These are phyloP conservation scores for Aspergillus pseudoterreus DNA, from an alignment of 2,329 filamentous ascomycete species.

Conservation along the genomic window DNA sequence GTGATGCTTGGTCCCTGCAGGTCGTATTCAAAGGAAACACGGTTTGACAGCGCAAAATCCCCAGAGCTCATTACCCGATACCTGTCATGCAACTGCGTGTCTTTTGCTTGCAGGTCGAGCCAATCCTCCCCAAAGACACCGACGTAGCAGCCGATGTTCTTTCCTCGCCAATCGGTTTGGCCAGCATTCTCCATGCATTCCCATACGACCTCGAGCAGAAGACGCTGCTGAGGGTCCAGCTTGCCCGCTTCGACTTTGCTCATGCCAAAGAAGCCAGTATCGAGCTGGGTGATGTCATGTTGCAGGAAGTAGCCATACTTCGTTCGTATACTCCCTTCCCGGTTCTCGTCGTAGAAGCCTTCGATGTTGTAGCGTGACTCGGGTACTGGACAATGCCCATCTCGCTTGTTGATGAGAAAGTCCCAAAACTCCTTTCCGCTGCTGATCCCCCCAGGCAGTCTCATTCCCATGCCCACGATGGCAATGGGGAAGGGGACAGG, in stretches of 20 bases:
- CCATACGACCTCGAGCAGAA: slow-evolving; percentile 29
- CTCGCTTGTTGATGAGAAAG: slow-evolving; percentile 18
- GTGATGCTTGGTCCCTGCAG: slow-evolving; percentile 21
- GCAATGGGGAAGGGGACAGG: slow-evolving; percentile 15
- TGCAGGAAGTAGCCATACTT: slow-evolving; percentile 28
- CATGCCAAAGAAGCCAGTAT: slow-evolving; percentile 27
- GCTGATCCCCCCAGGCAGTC: slow-evolving; percentile 18
- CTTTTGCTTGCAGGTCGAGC: slow-evolving; percentile 17
- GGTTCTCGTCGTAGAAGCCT: slow-evolving; percentile 18
- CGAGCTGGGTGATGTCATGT: slow-evolving; percentile 23
- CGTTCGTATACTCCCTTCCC: slow-evolving; percentile 7
- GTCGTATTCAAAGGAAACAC: slow-evolving; percentile 22
- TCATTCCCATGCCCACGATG: slow-evolving; percentile 22
- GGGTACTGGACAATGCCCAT: slow-evolving; percentile 19
- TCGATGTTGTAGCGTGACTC: slow-evolving; percentile 21
- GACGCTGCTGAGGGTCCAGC: slow-evolving; percentile 32
- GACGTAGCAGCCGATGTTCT: slow-evolving; percentile 26
- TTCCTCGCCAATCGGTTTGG: slow-evolving; percentile 26
- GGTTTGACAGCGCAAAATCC: slow-evolving; percentile 21
- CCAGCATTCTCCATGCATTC: slow-evolving; percentile 33
- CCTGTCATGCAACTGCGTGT: slow-evolving; percentile 14
- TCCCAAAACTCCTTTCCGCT: slow-evolving; percentile 18
- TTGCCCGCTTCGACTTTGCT: slow-evolving; percentile 18
- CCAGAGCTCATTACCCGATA: slow-evolving; percentile 13
- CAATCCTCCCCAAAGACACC: slow-evolving; percentile 25